phyloP scores from a whole-genome alignment of 2,329 filamentous ascomycete species.

The Stemphylium lycopersici region DNA sequence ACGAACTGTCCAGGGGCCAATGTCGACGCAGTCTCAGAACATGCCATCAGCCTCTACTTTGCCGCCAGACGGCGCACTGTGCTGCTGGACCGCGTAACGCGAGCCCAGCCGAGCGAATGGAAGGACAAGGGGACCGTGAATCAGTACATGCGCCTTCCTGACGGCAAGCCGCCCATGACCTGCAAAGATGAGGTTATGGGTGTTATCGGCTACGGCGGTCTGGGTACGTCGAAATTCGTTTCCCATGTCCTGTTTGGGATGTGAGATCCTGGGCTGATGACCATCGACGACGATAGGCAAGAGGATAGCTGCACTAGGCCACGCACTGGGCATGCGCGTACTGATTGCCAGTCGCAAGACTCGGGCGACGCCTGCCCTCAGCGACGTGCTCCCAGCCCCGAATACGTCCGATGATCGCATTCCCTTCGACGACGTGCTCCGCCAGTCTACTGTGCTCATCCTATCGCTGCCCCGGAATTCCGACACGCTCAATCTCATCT shows the following conservation, averaged over 20 bases:
- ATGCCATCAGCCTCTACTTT: conserved; percentile 59
- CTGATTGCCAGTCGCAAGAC: conserved; percentile 54
- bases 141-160: conserved; percentile 37
- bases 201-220: conserved; percentile 57
- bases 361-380: conserved; percentile 11
- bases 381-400: conserved; percentile 8
- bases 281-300: conserved; percentile 39
- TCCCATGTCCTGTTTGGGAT: conserved; percentile 10
- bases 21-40: conserved; percentile 56
- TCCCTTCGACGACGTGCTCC: conserved; percentile 47
- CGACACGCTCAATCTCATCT: conserved; percentile 43
- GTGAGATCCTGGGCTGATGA: conserved; percentile 17
- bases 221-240: conserved; percentile 45
- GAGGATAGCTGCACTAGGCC: conserved; percentile 53
- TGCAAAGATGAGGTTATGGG: conserved; percentile 58
- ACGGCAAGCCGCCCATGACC: conserved; percentile 52
- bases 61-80: conserved; percentile 53
- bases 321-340: conserved; percentile 57
- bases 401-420: conserved; percentile 34
- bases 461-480: conserved; percentile 43
- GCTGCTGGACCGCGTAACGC: conserved; percentile 33
- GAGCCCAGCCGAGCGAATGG: conserved; percentile 50
- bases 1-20: conserved; percentile 57
- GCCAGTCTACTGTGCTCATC: conserved; percentile 47
- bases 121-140: conserved; percentile 45